A percentile compares a stretch with the other conserved stretches of the same genome.
These are phyloP conservation scores for Amanita polypyramis DNA, from an alignment of 768 basidiomycete species.

Conservation along the genomic window DNA sequence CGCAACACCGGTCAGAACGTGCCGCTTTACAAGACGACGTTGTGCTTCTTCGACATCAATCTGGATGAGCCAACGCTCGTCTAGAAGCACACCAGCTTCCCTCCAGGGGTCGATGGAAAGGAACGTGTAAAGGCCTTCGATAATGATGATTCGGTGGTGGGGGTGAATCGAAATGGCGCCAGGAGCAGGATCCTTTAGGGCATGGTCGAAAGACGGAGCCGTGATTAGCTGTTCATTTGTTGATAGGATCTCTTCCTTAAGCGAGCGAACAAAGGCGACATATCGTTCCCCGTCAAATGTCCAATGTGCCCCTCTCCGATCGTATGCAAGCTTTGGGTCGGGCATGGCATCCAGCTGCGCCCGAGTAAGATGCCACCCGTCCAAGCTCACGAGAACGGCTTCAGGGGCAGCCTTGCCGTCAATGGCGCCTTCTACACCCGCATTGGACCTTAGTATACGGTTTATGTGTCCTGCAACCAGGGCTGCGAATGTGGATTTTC, in stretches of 20 bases:
- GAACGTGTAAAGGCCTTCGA: slow-evolving; percentile 87
- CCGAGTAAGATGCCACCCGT: slow-evolving; percentile 89
- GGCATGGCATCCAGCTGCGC: slow-evolving; percentile 66
- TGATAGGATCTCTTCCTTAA: slow-evolving; percentile 29
- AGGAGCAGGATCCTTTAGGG: slow-evolving; percentile 73
- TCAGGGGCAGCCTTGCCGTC: slow-evolving; percentile 10
- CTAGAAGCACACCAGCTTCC: slow-evolving; percentile 49
- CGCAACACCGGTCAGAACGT: slow-evolving; percentile 71
- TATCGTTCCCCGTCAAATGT: slow-evolving; percentile 80
- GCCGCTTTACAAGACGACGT: slow-evolving; percentile 54
- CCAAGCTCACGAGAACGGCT: slow-evolving; percentile 68
- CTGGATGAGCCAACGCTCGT: slow-evolving; percentile 72
- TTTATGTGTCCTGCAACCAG: slow-evolving; percentile 48
- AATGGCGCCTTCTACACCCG: slow-evolving; percentile 1
- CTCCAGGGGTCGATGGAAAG: slow-evolving; percentile 68
- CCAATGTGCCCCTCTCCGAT: slow-evolving; percentile 81
- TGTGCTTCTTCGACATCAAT: slow-evolving; percentile 46
- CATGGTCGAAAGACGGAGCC: slow-evolving; percentile 83
- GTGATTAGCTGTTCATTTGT: slow-evolving; percentile 25
- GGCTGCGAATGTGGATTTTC: slow-evolving; percentile 71
- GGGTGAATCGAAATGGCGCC: slow-evolving; percentile 48
- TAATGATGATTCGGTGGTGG: slow-evolving; percentile 65
- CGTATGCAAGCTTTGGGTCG: slow-evolving; percentile 69
- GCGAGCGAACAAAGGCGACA: slow-evolving; percentile 47
- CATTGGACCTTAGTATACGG: slow-evolving; percentile 18